phyloP scores from a whole-genome alignment of 176 grass and related monocot genomes.

The Phoenix roebelenii region DNA sequence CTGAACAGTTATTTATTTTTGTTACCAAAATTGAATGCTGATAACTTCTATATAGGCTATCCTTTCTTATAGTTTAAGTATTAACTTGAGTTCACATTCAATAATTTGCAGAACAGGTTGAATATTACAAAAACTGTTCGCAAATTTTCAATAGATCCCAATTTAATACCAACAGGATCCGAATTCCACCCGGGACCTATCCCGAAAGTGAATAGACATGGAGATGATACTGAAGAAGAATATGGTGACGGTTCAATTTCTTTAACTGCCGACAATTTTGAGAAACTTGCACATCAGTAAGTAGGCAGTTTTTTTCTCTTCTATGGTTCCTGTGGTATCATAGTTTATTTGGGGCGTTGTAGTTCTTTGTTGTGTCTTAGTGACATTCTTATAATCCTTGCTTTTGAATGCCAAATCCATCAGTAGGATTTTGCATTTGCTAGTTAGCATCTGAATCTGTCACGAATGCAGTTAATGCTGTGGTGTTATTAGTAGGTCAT shows the following conservation, averaged over 20 bases:
- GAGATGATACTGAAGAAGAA: slow-evolving; percentile 68
- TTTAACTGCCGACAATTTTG: slow-evolving; percentile 65
- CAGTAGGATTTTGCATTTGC: too few relatives aligned
- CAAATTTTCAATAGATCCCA: slow-evolving; percentile 92
- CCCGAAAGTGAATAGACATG: slow-evolving; percentile 72
- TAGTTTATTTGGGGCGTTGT: too few relatives aligned
- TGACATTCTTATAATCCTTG: too few relatives aligned
- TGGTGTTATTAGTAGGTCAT: too few relatives aligned
- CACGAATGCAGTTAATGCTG: too few relatives aligned
- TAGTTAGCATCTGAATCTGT: too few relatives aligned
- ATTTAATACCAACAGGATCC: slow-evolving; percentile 81
- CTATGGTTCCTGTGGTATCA: too few relatives aligned
- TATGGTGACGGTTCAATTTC: slow-evolving; percentile 56
- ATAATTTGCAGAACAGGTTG: slow-evolving; percentile 86
- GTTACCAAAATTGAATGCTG: too few relatives aligned
- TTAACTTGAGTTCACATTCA: slow-evolving; percentile 23
- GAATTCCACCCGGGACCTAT: slow-evolving; percentile 94
- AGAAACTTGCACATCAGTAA: slow-evolving; percentile 83
- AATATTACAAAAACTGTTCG: slow-evolving; percentile 98
- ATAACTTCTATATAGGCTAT: too few relatives aligned
- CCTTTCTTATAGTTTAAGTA: not conserved
- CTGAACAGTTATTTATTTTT: too few relatives aligned
- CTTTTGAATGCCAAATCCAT: too few relatives aligned
- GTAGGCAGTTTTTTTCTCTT: slow-evolving; percentile 10
- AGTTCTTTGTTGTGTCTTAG: too few relatives aligned